Percentiles rank a stretch among this genome's conserved stretches.
These are phyloP conservation scores for Cenchrus fungigraminus DNA, from an alignment of 176 grass and related monocot species.

Conservation along the genomic window DNA sequence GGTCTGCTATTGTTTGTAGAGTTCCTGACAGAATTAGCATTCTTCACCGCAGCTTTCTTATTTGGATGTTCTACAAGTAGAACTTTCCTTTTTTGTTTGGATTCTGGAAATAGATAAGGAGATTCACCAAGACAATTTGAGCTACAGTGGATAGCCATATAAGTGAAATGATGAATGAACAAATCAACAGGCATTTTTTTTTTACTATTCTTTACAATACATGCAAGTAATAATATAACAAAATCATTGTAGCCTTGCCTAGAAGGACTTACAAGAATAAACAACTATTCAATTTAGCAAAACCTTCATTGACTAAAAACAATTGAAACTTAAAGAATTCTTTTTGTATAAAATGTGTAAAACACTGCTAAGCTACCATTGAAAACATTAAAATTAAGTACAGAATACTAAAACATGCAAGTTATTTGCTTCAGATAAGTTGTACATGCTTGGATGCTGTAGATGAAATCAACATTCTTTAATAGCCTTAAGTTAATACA, in stretches of 20 bases:
- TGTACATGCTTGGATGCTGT: not conserved
- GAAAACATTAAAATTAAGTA: constrained; percentile 12
- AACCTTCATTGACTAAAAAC: constrained; percentile 1
- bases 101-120: constrained; percentile 88
- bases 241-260: not conserved
- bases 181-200: not conserved
- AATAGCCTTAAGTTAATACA: constrained; percentile 28
- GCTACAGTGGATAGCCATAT: constrained; percentile 12
- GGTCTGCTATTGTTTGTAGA: constrained; percentile 73
- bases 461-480: not conserved
- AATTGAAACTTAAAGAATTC: not conserved
- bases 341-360: constrained; percentile 12
- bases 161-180: constrained; percentile 18
- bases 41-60: constrained; percentile 66
- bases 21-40: constrained; percentile 58
- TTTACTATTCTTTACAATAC: not conserved
- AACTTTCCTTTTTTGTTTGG: constrained; percentile 88
- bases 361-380: constrained; percentile 6
- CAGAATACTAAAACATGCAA: not conserved
- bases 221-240: constrained; percentile 23
- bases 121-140: constrained; percentile 9
- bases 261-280: not conserved
- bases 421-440: not conserved
- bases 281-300: not conserved
- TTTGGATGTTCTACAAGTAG: constrained; percentile 81